A percentile compares a stretch with the other conserved stretches of the same genome.
phyloP scores from a whole-genome alignment of 345 rosid genomes.

The Melaleuca alternifolia region DNA sequence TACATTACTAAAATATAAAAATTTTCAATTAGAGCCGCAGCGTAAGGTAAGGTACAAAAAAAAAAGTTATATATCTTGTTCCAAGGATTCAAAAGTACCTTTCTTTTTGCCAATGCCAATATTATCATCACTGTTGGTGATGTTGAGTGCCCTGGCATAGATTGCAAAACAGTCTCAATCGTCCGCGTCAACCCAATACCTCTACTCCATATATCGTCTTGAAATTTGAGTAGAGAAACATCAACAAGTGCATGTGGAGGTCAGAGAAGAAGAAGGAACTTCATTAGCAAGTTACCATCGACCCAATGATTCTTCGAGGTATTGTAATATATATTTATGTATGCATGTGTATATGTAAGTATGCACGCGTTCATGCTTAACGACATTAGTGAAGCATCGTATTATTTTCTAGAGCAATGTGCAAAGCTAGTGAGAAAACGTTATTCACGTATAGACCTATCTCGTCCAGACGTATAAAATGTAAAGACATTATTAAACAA shows the following conservation, averaged over 20 bases:
- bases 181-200: neutral
- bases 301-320: neutral
- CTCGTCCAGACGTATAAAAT: neutral
- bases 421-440: neutral
- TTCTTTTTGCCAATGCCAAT: neutral
- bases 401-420: fast-evolving
- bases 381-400: fast-evolving
- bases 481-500: no score
- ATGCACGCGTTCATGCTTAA: no score
- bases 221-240: neutral
- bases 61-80: neutral
- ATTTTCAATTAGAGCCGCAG: neutral
- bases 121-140: neutral
- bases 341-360: fast-evolving
- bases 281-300: neutral
- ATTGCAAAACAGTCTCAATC: neutral
- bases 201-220: neutral
- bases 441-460: neutral
- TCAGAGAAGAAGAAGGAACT: neutral
- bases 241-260: neutral
- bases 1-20: no score
- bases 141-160: neutral
- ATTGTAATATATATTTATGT: no score
- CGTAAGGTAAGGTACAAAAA: neutral
- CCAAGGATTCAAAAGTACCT: neutral